These are phyloP conservation scores for Globisporangium camurandrum DNA, from an alignment of 352 stramenopile species.

Conservation along the genomic window DNA sequence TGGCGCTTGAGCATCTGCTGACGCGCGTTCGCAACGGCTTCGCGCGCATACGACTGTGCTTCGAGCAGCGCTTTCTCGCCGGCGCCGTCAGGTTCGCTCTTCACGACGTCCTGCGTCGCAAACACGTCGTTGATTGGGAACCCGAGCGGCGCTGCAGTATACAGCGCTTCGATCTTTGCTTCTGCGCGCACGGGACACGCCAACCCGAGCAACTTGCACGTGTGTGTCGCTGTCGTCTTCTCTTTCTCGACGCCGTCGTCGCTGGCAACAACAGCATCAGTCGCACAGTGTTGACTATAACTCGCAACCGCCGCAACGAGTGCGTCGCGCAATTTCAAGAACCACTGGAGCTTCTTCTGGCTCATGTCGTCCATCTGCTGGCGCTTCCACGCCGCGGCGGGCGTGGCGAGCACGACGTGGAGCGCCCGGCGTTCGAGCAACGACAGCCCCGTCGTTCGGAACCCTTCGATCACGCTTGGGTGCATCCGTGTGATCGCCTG, in stretches of 20 bases:
- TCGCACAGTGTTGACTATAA: slow-evolving; percentile 20
- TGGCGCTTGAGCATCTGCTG: slow-evolving; percentile 46
- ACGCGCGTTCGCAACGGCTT: slow-evolving; percentile 35
- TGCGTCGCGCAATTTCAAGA: slow-evolving; percentile 65
- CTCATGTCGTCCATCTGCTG: slow-evolving; percentile 79
- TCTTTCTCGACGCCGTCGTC: neutral
- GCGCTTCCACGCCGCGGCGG: slow-evolving; percentile 61
- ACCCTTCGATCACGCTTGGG: slow-evolving; percentile 60
- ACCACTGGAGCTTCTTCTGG: slow-evolving; percentile 77
- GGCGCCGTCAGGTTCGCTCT: slow-evolving; percentile 55
- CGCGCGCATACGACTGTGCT: slow-evolving; percentile 35
- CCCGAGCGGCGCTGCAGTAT: slow-evolving; percentile 32
- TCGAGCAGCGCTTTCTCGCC: slow-evolving; percentile 57
- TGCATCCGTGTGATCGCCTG: slow-evolving; percentile 79
- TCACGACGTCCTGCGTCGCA: slow-evolving; percentile 49
- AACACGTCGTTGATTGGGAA: slow-evolving; percentile 42
- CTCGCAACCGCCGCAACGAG: slow-evolving; percentile 28
- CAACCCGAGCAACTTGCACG: slow-evolving; percentile 31
- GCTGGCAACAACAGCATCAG: neutral
- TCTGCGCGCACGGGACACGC: slow-evolving; percentile 48
- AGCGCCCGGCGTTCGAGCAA: slow-evolving; percentile 84
- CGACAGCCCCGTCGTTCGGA: slow-evolving; percentile 54
- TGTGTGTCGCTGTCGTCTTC: slow-evolving; percentile 7
- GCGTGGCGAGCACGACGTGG: slow-evolving; percentile 53
- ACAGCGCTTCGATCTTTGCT: slow-evolving; percentile 30